A percentile compares a stretch with the other conserved stretches of the same genome.
These are phyloP conservation scores for Cordyceps farinosa DNA, from an alignment of 2,329 filamentous ascomycete species.

Conservation along the genomic window DNA sequence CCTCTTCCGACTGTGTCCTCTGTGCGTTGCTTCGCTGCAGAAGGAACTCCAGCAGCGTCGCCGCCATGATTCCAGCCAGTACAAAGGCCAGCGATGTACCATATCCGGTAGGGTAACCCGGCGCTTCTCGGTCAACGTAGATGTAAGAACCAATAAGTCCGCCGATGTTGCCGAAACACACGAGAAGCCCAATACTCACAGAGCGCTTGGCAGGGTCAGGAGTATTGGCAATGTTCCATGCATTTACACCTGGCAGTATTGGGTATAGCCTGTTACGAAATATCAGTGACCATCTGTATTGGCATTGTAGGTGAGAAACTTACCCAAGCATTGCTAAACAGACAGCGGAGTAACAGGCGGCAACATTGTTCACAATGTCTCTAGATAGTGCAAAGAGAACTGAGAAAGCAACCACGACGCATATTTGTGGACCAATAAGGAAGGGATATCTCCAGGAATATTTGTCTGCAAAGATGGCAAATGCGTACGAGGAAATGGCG, in stretches of 20 bases:
- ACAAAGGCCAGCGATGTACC: conserved; percentile 33
- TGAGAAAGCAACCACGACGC: conserved; percentile 60
- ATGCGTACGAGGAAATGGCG: conserved; percentile 57
- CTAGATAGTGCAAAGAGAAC: conserved; percentile 52
- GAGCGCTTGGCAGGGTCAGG: conserved; percentile 43
- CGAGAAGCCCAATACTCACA: conserved; percentile 37
- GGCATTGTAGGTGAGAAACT: too few relatives aligned
- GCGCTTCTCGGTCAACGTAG: conserved; percentile 33
- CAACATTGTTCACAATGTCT: background rate
- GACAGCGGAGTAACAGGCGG: conserved; percentile 26
- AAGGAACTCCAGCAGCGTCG: too few relatives aligned
- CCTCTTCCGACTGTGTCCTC: conserved; percentile 27
- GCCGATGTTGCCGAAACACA: conserved; percentile 38
- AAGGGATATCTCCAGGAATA: conserved; percentile 62
- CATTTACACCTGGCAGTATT: conserved; percentile 58
- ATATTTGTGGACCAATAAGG: conserved; percentile 57
- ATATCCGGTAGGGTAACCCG: conserved; percentile 34
- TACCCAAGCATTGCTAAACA: too few relatives aligned
- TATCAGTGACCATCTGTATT: too few relatives aligned
- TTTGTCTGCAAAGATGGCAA: conserved; percentile 64
- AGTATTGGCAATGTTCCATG: conserved; percentile 64
- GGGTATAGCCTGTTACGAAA: conserved; percentile 59
- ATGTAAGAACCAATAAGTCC: conserved; percentile 40
- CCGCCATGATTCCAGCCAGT: background rate
- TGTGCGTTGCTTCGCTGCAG: background rate